Evolutionary conservation across 1,284 basidiomycete species (phyloP), one percentile per base, ranked within the genome.

Genomic region (Puccinia horiana): DNA sequence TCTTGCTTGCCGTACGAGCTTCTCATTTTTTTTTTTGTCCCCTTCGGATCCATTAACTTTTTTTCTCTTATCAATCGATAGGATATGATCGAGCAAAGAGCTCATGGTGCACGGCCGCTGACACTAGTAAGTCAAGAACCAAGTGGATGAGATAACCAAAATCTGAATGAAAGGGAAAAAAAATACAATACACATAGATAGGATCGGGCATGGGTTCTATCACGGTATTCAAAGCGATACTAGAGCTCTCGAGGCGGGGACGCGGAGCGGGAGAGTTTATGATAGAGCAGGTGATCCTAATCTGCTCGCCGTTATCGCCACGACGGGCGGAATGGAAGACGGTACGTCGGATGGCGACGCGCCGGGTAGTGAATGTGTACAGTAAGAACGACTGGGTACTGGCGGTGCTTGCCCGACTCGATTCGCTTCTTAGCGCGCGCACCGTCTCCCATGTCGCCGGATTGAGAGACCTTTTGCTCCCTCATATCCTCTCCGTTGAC

Each of bases 181-280:
- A 61, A 61, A 35, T 44, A 16, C 8, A 16, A 58, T 11, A 58
- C 8, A 63, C 11, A 23, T 18, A 89, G 88, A 88, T 90, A 83
- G 90, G 89, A 3, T 89, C 88, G 1, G 89, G 89, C 0, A 86
- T 90, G 9, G 90, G 90, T 12, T 89, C 89, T 0, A 86, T 89
- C 0, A 89, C 89, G 0, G 86, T 90, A 65, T 86, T 90, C 76
- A 86, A 88, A 32, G 89, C 89, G 11, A 87, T 91, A 14, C 86
- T 88, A 0, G 88, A 89, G 83, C 88, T 91, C 14, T 84, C 84
- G 49, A 61, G 74, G 9, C 83, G 84, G 32, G 47, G 58, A 3
- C 11, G n/a, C 32, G 49, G 35, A 8, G 49, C 42, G 35, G 49
- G 29, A 29, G 74, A 78, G 20, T 67, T 88, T 44, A 87, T 90